Percentiles rank a stretch among this genome's conserved stretches.
Conservation (phyloP, 106 monocot species). For the Iris macrosiphon region DNA sequence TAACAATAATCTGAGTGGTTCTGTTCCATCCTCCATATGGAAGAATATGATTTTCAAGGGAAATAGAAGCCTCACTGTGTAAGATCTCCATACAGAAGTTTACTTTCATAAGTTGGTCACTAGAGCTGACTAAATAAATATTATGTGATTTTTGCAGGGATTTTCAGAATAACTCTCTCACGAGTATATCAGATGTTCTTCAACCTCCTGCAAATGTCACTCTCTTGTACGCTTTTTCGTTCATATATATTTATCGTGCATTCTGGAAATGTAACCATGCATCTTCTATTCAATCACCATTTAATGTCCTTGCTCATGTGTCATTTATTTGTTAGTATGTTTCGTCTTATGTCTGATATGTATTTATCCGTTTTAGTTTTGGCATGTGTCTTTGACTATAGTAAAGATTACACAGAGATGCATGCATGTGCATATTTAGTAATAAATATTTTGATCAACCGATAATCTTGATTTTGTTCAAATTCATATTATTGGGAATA, state of each 20-base stretch:
- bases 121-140: neutral
- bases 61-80: constrained; percentile 82
- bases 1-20: constrained; percentile 69
- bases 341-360: no score
- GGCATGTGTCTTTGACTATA: no score
- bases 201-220: constrained; percentile 72
- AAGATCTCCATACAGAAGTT: constrained; percentile 26
- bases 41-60: constrained; percentile 39
- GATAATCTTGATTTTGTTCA: no score
- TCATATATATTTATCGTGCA: neutral
- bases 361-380: no score
- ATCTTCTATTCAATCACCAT: neutral
- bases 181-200: constrained; percentile 41
- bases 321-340: neutral
- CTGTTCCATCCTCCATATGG: constrained; percentile 76
- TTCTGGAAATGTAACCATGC: neutral
- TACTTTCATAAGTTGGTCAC: neutral
- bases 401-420: no score
- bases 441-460: no score
- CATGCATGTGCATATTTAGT: no score
- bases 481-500: no score
- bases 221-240: constrained; percentile 58
- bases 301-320: constrained; percentile 8
- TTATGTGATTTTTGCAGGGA: constrained; percentile 50
- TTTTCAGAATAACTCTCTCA: constrained; percentile 75